phyloP scores from a whole-genome alignment of 2,329 filamentous ascomycete genomes.

The Diaporthe helianthi region DNA sequence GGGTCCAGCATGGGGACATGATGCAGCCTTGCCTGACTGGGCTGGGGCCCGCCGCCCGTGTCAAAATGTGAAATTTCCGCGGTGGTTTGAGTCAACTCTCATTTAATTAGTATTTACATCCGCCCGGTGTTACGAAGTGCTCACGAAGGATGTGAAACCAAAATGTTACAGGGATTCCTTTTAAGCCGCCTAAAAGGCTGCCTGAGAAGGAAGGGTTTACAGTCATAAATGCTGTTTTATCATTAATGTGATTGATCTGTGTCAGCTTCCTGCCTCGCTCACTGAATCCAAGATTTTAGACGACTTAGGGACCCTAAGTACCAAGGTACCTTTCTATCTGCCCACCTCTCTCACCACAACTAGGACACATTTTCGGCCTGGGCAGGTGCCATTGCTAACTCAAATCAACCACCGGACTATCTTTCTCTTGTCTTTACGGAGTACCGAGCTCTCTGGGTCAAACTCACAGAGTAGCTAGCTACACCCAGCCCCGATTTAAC shows the following conservation, averaged over 20 bases:
- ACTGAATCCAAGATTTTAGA: background rate
- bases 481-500: background rate
- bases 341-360: background rate
- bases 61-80: constrained; percentile 7
- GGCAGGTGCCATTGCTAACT: background rate
- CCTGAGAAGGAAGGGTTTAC: background rate
- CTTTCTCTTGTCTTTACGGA: background rate
- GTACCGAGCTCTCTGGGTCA: background rate
- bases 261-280: constrained; percentile 1
- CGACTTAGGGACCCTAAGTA: too few relatives aligned
- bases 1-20: constrained; percentile 6
- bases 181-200: background rate
- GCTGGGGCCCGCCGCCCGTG: background rate
- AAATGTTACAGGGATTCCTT: background rate
- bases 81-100: constrained; percentile 1
- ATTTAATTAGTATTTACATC: background rate
- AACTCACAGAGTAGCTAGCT: background rate
- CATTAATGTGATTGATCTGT: too few relatives aligned
- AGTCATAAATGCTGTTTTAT: background rate
- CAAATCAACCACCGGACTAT: background rate
- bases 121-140: background rate
- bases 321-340: background rate
- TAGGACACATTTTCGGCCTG: background rate
- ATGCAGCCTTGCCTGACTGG: background rate
- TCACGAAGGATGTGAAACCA: background rate